Conservation (phyloP, 768 basidiomycete genomes). For the Suillus clintonianus region DNA sequence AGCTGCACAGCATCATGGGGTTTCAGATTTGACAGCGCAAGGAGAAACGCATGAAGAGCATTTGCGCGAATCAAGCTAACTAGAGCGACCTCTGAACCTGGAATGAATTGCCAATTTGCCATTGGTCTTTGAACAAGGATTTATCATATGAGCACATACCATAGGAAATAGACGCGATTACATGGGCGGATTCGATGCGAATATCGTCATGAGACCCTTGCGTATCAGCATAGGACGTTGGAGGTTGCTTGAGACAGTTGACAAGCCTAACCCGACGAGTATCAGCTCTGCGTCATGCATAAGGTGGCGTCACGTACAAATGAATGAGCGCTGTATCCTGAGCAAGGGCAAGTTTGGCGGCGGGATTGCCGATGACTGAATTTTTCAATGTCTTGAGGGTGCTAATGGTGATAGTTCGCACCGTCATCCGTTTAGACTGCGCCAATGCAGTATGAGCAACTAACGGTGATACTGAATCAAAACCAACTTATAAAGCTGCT, state of each 20-base stretch:
- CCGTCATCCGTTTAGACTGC: conserved; percentile 23
- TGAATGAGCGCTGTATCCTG: conserved; percentile 57
- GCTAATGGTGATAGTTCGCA: conserved; percentile 28
- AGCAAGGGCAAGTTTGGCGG: conserved; percentile 62
- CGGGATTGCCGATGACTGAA: conserved; percentile 76
- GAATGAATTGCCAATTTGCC: background rate
- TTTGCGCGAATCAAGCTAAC: conserved; percentile 56
- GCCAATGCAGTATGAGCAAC: background rate
- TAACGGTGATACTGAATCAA: background rate
- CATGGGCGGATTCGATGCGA: conserved; percentile 72
- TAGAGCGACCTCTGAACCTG: conserved; percentile 62
- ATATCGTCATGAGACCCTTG: conserved; percentile 49
- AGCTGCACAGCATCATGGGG: conserved; percentile 40
- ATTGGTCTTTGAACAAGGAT: background rate
- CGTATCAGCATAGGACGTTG: conserved; percentile 31
- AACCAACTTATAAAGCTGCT: background rate
- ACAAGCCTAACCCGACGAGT: conserved; percentile 53
- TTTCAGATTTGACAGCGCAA: conserved; percentile 54
- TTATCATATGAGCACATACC: conserved; percentile 36
- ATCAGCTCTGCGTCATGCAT: background rate
- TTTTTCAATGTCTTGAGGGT: conserved; percentile 72
- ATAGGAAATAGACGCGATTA: conserved; percentile 73
- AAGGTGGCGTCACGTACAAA: conserved; percentile 40
- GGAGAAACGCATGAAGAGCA: conserved; percentile 61
- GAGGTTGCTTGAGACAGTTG: conserved; percentile 52